These are phyloP conservation scores for Penicillium argentinense DNA, from an alignment of 495 filamentous ascomycete genomes.

Conservation along the genomic window DNA sequence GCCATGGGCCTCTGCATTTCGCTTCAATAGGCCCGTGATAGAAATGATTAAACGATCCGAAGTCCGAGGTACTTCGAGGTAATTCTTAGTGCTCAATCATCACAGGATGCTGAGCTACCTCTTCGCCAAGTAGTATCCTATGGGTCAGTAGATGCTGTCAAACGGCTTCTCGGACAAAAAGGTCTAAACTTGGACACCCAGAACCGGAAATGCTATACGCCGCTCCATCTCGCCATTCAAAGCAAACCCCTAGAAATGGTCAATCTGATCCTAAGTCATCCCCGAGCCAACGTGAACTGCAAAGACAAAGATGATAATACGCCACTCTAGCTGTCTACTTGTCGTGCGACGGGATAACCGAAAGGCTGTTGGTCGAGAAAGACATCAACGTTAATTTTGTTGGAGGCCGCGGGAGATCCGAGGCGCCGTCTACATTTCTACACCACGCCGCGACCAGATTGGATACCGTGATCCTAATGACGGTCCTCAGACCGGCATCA, in stretches of 20 bases:
- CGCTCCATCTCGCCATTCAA: constrained; percentile 11
- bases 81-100: background rate
- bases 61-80: too few relatives aligned
- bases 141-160: constrained; percentile 5
- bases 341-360: constrained; percentile 5
- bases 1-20: constrained; percentile 1
- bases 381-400: constrained; percentile 11
- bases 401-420: background rate
- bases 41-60: too few relatives aligned
- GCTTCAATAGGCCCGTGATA: constrained; percentile 1
- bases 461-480: too few relatives aligned
- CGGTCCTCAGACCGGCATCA: constrained; percentile 88
- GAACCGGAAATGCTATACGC: constrained; percentile 9
- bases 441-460: constrained; percentile 5
- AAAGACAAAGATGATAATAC: constrained; percentile 10
- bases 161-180: constrained; percentile 7
- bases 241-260: constrained; percentile 4
- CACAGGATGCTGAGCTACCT: constrained; percentile 5
- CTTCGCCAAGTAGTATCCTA: constrained; percentile 10
- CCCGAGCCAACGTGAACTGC: background rate
- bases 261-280: constrained; percentile 8
- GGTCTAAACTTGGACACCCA: background rate
- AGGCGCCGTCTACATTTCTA: constrained; percentile 9
- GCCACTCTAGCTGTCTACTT: constrained; percentile 12
- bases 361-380: constrained; percentile 7